Evolutionary conservation across 257 asterid species (phyloP), one percentile per base, ranked within the genome.

Genomic region (Ocimum tenuiflorum): DNA sequence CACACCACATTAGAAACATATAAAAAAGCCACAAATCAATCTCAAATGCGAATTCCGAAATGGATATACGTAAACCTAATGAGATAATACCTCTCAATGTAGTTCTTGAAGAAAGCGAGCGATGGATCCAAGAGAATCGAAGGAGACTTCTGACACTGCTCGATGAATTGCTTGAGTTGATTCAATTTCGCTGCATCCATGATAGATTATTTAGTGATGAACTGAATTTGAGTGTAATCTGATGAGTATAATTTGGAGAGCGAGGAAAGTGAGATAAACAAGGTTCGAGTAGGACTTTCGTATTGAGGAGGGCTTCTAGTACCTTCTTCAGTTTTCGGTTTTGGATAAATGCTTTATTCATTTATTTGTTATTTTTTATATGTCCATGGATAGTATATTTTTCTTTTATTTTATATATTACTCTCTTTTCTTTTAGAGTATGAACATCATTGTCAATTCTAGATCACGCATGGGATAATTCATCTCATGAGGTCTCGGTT

Each of bases 51-150:
- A 17, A 20, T 48, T 8, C 5, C 1, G 0, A 12, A 8, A 14
- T 51, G 11, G 38, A 13, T 27, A 9, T 13, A 15, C 50, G 7
- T 48, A 46, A 24, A 48, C 55, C 63, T 11, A 72, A 27, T 12
- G 12, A 68, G 29, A 3, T 56, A 60, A 23, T 67, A 92, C 97
- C 95, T 87, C 64, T 94, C 86, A 64, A 94, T 71, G 83, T 84
- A 94, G 0, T 85, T 85, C 3, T 85, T 79, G 85, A 92, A 89
- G 67, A 92, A 92, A 29, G 86, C 68, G 63, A 89, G 94, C 3
- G 94, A 82, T 1, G 99, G 96, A 72, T 92, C 88, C 47, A 73
- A 45, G 67, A 92, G 91, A 57, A 86, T 7, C 36, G 91, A 77
- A 8, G 97, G 99, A 43, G 86, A 45, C 50, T 84, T 61, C 72